Evolutionary conservation across 2,329 filamentous ascomycete species (phyloP).

Genomic region (Mariannaea elegans): DNA sequence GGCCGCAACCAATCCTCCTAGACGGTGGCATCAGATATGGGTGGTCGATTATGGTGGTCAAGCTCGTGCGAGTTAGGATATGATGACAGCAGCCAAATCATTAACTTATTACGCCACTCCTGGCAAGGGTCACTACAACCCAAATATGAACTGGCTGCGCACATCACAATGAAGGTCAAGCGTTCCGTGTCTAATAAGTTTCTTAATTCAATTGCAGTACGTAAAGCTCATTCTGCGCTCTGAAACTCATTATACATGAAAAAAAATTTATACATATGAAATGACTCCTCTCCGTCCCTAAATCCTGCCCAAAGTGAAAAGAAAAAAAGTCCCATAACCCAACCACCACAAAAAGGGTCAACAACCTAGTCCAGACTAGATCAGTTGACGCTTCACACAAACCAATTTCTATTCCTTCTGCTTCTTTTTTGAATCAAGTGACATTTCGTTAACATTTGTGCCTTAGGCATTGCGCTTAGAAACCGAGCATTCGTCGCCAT

Average conservation of each 20-base stretch:
- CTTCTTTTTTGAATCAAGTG: background rate
- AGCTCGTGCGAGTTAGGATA: no score
- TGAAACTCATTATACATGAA: constrained; percentile 20
- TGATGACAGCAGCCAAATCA: no score
- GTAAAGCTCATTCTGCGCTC: constrained; percentile 10
- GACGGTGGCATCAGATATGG: no score
- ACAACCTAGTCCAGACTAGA: constrained; percentile 15
- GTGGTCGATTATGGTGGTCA: no score
- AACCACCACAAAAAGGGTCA: constrained; percentile 8
- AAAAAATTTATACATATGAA: constrained; percentile 2
- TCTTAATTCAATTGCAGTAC: constrained; percentile 19
- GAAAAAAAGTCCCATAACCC: constrained; percentile 3
- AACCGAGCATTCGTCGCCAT: constrained; percentile 17
- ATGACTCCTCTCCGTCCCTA: constrained; percentile 14
- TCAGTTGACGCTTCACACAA: background rate
- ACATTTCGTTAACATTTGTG: constrained; percentile 5
- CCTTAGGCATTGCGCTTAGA: constrained; percentile 6
- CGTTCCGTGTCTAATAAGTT: constrained; percentile 12
- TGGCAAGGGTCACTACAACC: no score
- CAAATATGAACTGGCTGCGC: no score
- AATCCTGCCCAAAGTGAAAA: background rate
- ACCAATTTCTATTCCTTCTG: constrained; percentile 12
- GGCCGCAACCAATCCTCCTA: no score
- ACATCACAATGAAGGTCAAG: background rate
- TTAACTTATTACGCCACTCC: no score